Evolutionary conservation across 202 grass and related monocot species (phyloP), one percentile per base, ranked within the genome.

Genomic region (Panicum virgatum): DNA sequence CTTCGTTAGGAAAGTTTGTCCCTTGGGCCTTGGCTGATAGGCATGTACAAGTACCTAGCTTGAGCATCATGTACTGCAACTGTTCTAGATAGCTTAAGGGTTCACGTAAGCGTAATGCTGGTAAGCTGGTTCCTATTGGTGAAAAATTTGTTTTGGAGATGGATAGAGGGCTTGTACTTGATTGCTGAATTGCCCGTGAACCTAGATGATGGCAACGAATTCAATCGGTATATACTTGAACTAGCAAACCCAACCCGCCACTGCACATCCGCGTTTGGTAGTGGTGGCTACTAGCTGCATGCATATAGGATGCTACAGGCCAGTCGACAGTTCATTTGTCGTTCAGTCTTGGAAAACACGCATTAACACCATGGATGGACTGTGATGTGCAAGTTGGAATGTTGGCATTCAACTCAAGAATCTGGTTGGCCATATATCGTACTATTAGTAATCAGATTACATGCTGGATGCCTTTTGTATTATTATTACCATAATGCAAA

Each of bases 321-420:
- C 7, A 47, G 0, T 18, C 39, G 38, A 25, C 20, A 42, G 22
- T 43, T 75, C 22, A 43, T 44, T 16, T 58, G 40, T 58, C 3
- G 29, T 52, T 3, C 53, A 44, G 36, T 26, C 36, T 42, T 58
- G 7, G 20, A 26, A 74, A 52, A 29, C 26, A 52, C 30, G 4
- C 27, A 72, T 6, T 36, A 57, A 23, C 30, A 54, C 46, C 9
- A 12, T 48, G 3, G 12, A 16, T 30, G 4, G 26, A 37, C 5
- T 5, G 4, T 66, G 18, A 20, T 22, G 11, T 54, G 19, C 72
- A 40, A 57, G 20, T 36, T 4, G 36, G 20, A 40, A 58, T 58
- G 51, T 58, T 75, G 72, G 30, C 10, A 42, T 58, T 75, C 34
- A 74, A 15, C 32, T 74, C 18, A 36, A 40, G 36, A 66, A 66